Base-by-base conservation (phyloP, 495 filamentous ascomycete genomes). In the Penicillium steckii region DNA sequence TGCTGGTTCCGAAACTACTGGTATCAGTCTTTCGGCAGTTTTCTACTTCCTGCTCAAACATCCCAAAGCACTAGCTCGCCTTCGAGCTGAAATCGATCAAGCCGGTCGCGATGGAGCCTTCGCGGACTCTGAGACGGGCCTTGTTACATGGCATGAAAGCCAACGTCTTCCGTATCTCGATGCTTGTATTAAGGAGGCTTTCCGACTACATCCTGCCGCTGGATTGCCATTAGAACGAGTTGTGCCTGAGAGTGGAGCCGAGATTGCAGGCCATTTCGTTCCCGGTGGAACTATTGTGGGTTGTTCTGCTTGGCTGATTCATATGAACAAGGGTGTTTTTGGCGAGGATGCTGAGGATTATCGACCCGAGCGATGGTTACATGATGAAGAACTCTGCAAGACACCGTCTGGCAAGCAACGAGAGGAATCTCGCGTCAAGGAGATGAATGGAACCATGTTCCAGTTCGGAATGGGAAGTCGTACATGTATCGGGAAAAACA, bases 401-500 rank as follows among this genome's bases (percentile, higher is more conserved):
- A 55, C 52, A 8, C 46, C 49, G 3, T 32, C 32, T 7, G 52
- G 52, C 1, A 44, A 41, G 21, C 26, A 38, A 4, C 32, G 38
- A n/a, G 52, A 55, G 26, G 40, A 49, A 29, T 47, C 40, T 12
- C 46, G 52, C 4, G 48, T 55, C 30, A 55, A 55, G 23, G 52
- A 55, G 24, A 55, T 55, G 52, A 55, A 55, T 32, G 52, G 52
- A 1, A 55, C 52, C 2, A 55, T 55, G 52, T 55, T 55, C 52
- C 52, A 55, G 26, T 89, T 87, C 71, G 86, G 86, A 1, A 80
- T 77, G 2, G 87, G 87, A 1, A 69, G 71, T 3, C 63, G 86
- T 41, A 80, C 80, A 0, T 90, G 87, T 60, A 82, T 87, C 27
- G 87, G 86, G 2, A 80, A 81, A 80, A 90, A 91, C 56, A 89